Evolutionary conservation across 257 asterid species (phyloP).

Genomic region (Mitragyna speciosa): DNA sequence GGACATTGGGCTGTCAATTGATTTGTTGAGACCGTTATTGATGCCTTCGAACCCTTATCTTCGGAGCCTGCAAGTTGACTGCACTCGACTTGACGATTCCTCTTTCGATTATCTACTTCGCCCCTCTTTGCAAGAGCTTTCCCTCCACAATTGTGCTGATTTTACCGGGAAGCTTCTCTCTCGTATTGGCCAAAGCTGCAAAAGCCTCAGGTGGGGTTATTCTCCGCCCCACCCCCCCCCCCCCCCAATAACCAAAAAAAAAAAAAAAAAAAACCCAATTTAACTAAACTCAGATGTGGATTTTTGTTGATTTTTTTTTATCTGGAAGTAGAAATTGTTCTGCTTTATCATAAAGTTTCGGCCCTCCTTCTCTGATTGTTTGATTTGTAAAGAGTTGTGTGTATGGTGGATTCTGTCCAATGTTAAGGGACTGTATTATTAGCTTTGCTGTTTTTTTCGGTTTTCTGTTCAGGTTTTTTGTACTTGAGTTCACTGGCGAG

Average conservation of each 20-base stretch:
- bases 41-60: constrained; percentile 57
- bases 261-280: too few species aligned
- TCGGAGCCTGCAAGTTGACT: constrained; percentile 72
- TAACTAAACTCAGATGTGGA: neutral
- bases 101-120: constrained; percentile 55
- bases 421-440: constrained; percentile 28
- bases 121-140: constrained; percentile 70
- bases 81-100: constrained; percentile 82
- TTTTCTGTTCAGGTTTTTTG: constrained; percentile 59
- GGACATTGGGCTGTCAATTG: constrained; percentile 76
- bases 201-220: constrained; percentile 66
- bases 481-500: too few species aligned
- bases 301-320: neutral
- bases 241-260: too few species aligned
- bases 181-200: constrained; percentile 63
- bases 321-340: neutral
- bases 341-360: neutral
- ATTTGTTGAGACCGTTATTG: constrained; percentile 65
- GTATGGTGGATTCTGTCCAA: constrained; percentile 11
- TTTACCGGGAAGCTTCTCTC: constrained; percentile 81
- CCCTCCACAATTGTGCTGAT: constrained; percentile 68
- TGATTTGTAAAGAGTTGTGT: constrained; percentile 2
- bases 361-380: neutral
- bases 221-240: too few species aligned
- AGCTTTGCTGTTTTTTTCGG: constrained; percentile 20